Conservation (phyloP, 225 moss, liverwort and hornwort species). For the Pseudisothecium myosuroides region DNA sequence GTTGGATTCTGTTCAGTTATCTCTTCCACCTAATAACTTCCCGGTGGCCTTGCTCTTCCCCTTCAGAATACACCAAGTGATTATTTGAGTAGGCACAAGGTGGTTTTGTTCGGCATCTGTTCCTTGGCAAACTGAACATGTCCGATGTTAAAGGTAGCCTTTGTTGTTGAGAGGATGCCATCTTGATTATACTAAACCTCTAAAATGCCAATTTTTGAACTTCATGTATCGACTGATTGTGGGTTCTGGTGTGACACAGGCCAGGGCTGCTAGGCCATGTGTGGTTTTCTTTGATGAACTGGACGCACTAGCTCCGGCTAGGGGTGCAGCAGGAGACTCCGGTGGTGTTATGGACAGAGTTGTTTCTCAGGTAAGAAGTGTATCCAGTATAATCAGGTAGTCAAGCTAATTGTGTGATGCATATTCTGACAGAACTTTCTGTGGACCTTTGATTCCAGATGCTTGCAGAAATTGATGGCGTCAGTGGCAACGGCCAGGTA, state of each 20-base stretch:
- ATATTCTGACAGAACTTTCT: background rate
- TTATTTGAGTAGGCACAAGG: background rate
- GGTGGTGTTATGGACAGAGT: constrained; percentile 99
- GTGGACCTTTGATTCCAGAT: constrained; percentile 40
- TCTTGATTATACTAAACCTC: background rate
- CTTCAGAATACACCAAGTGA: background rate
- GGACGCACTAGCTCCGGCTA: constrained; percentile 91
- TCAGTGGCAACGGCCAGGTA: constrained; percentile 85
- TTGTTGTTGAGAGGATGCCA: background rate
- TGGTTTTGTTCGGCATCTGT: background rate
- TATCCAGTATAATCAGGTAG: background rate
- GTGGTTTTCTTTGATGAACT: constrained; percentile 99
- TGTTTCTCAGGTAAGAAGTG: constrained; percentile 76
- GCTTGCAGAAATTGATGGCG: constrained; percentile 97
- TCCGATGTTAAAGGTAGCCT: background rate
- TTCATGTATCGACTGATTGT: background rate
- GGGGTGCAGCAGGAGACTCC: constrained; percentile 92
- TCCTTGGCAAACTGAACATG: background rate
- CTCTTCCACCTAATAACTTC: background rate
- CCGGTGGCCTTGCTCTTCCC: background rate
- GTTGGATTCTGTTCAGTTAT: constrained; percentile 13
- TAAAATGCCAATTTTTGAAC: background rate
- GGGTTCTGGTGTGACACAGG: constrained; percentile 32
- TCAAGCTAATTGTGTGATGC: background rate
- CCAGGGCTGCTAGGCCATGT: constrained; percentile 90